Base-by-base conservation (phyloP, 768 basidiomycete species). In the Sarcodon aspratus region DNA sequence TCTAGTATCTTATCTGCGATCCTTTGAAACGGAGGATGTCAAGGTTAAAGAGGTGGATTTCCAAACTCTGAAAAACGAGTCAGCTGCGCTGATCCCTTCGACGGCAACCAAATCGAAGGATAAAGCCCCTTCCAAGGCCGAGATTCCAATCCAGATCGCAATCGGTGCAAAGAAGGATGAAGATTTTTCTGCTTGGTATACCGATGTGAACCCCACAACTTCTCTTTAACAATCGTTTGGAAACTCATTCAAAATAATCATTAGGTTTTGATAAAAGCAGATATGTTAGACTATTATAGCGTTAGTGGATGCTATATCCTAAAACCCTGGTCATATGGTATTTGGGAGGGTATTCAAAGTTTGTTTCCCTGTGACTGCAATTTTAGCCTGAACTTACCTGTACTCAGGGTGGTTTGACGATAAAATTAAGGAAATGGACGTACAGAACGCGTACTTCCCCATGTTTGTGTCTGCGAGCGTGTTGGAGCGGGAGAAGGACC, bases 211-310 rank as follows among this genome's bases (percentile, higher is more conserved):
- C n/a, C n/a, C n/a, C n/a, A n/a, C n/a, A n/a, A n/a, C n/a, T n/a
- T 69, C 11, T n/a, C 35, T 45, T 27, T 37, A 50, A 46, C 6
- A 32, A n/a, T 35, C 4, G 2, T 3, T 21, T 27, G 9, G 33
- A n/a, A 38, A 49, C 33, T 43, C 35, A 50, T 40, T 11, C 10
- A 44, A 63, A 58, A 61, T 17, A 8, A 15, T 42, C 31, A 33
- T 34, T 50, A 95, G 92, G 93, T 96, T n/a, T 72, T 99, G 53
- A 71, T 97, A 67, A 97, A 97, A 72, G 86, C 93, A 5, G 94
- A 99, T 55, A 99, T 99, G 96, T 67, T 99, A 47, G 96, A 99
- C 59, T 99, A 98, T 68, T 98, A 99, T 71, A 94, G 81, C 65
- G 92, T 99, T 63, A 93, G 90, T 52, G 96, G 96, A 12, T 99